Evolutionary conservation across 1,284 basidiomycete genomes (phyloP).

Genomic region (Filobasidium uniguttulatum): DNA sequence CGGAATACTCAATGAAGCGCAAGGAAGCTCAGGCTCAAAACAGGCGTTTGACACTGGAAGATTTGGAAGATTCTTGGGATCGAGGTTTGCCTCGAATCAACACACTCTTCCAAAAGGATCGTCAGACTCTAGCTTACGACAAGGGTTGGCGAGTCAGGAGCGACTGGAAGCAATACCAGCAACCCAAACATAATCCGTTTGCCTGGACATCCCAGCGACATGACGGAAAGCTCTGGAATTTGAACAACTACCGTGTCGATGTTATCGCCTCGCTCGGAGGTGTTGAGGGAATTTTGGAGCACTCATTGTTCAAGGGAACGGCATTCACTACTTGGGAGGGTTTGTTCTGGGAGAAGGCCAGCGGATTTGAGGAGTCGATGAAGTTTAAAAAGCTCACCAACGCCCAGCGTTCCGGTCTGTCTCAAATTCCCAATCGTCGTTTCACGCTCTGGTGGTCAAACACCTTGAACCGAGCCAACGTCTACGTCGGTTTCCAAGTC

Average conservation of each 20-base stretch:
- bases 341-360: constrained; percentile 89
- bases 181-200: constrained; percentile 89
- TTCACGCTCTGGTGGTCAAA: constrained; percentile 99
- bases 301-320: constrained; percentile 85
- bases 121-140: constrained; percentile 92
- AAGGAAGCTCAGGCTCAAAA: constrained; percentile 98
- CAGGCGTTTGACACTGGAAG: constrained; percentile 87
- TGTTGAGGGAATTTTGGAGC: constrained; percentile 81
- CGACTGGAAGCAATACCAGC: constrained; percentile 95
- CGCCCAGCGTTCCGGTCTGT: constrained; percentile 88
- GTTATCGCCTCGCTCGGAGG: constrained; percentile 97
- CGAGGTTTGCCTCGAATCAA: constrained; percentile 56
- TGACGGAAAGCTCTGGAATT: constrained; percentile 94
- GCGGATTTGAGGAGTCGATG: constrained; percentile 94
- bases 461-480: constrained; percentile 83
- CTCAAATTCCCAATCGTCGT: constrained; percentile 99
- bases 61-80: constrained; percentile 85
- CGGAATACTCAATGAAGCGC: constrained; percentile 98
- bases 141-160: constrained; percentile 91
- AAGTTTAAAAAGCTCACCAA: constrained; percentile 87
- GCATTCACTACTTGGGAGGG: constrained; percentile 41
- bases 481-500: constrained; percentile 94
- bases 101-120: constrained; percentile 94
- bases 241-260: constrained; percentile 97
- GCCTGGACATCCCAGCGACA: constrained; percentile 98